These are phyloP conservation scores for Ophiorrhiza pumila DNA, from an alignment of 257 asterid species.

Conservation along the genomic window DNA sequence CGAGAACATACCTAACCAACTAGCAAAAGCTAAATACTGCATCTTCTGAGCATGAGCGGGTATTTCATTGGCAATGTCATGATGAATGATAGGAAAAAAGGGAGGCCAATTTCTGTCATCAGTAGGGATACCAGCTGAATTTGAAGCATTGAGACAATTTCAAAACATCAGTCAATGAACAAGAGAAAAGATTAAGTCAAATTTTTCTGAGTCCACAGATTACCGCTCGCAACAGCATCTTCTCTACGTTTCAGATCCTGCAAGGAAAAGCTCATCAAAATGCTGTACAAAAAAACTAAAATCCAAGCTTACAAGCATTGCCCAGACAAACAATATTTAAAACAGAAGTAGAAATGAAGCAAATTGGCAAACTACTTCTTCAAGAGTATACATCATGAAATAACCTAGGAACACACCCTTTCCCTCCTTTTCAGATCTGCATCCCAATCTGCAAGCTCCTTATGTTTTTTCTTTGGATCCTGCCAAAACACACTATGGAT, in stretches of 20 bases:
- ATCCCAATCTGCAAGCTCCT: conserved; percentile 82
- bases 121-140: conserved; percentile 48
- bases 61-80: conserved; percentile 64
- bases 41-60: conserved; percentile 62
- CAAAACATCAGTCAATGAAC: conserved; percentile 6
- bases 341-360: background rate
- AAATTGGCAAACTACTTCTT: background rate
- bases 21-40: conserved; percentile 75
- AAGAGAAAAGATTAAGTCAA: background rate
- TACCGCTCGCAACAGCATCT: conserved; percentile 60
- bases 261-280: conserved; percentile 18
- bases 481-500: conserved; percentile 32
- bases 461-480: conserved; percentile 74
- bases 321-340: too few species aligned
- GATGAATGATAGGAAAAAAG: conserved; percentile 56
- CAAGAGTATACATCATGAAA: background rate
- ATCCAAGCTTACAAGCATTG: conserved; percentile 2
- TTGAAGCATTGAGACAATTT: conserved; percentile 19
- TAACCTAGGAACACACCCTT: conserved; percentile 49
- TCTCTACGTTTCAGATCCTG: conserved; percentile 68
- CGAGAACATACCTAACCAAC: conserved; percentile 54
- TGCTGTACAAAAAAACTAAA: conserved; percentile 11
- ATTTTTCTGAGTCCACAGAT: conserved; percentile 15
- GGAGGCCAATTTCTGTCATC: conserved; percentile 69
- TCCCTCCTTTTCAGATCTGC: conserved; percentile 83